Evolutionary conservation across 345 rosid genomes (phyloP).

Genomic region (Hevea brasiliensis): DNA sequence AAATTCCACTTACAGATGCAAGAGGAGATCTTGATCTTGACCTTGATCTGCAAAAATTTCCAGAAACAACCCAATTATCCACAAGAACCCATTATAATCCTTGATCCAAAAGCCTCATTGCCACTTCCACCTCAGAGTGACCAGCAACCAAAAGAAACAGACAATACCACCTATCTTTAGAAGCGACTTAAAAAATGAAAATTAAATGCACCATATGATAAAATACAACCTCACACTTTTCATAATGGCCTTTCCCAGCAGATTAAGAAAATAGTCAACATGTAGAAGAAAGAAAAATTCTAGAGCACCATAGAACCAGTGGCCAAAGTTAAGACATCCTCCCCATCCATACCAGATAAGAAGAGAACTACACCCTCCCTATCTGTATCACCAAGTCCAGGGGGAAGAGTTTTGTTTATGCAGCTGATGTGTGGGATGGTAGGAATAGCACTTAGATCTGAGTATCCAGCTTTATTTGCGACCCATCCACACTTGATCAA

Average conservation of each 20-base stretch:
- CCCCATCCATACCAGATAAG: slow-evolving; percentile 15
- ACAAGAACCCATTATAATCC: slow-evolving; percentile 23
- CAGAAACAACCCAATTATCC: slow-evolving; percentile 28
- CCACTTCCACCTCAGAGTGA: slow-evolving; percentile 25
- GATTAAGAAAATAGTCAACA: slow-evolving; percentile 16
- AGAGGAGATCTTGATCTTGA: slow-evolving; percentile 62
- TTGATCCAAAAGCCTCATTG: slow-evolving; percentile 26
- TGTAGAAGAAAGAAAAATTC: slow-evolving; percentile 12
- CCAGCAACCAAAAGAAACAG: slow-evolving; percentile 28
- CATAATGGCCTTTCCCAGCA: slow-evolving; percentile 17
- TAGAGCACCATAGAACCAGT: slow-evolving; percentile 6
- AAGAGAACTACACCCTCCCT: slow-evolving; percentile 18
- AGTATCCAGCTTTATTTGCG: slow-evolving; percentile 44
- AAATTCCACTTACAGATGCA: slow-evolving; percentile 54
- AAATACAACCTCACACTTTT: slow-evolving; percentile 9
- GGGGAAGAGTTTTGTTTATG: slow-evolving; percentile 21
- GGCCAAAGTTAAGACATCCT: not conserved
- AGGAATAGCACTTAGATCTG: slow-evolving; percentile 33
- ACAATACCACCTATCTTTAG: slow-evolving; percentile 22
- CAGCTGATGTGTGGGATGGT: slow-evolving; percentile 29
- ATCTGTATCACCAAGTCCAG: slow-evolving; percentile 16
- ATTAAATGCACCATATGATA: slow-evolving; percentile 14
- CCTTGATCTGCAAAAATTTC: slow-evolving; percentile 57
- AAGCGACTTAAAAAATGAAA: slow-evolving; percentile 17
- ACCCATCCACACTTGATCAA: slow-evolving; percentile 35